Conservation (phyloP, 2,329 filamentous ascomycete genomes). For the Dendryphion nanum region DNA sequence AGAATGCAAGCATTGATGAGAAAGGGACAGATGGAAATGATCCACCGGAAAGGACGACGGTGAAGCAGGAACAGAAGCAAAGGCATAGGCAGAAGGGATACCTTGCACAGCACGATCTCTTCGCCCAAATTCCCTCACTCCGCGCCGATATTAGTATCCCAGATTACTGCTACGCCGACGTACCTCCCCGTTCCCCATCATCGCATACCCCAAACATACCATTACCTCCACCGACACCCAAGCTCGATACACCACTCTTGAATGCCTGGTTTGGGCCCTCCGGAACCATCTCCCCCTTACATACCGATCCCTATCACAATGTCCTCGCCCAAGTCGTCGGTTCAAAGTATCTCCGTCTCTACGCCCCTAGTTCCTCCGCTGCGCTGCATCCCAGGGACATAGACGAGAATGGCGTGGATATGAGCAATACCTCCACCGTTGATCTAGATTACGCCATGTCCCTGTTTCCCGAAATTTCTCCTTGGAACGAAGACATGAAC, state of each 20-base stretch:
- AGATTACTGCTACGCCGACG: conserved; percentile 77
- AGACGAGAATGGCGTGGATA: conserved; percentile 71
- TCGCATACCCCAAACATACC: conserved; percentile 13
- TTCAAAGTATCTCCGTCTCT: conserved; percentile 86
- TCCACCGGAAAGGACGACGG: no score
- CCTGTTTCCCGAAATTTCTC: conserved; percentile 39
- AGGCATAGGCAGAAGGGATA: conserved; percentile 61
- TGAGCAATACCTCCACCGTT: conserved; percentile 83
- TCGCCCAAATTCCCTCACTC: conserved; percentile 76
- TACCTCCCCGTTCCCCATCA: conserved; percentile 46
- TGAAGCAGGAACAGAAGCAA: not conserved
- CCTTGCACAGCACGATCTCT: conserved; percentile 87
- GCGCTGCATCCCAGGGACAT: conserved; percentile 61
- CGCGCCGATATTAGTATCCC: conserved; percentile 74
- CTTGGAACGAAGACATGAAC: conserved; percentile 10
- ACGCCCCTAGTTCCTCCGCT: conserved; percentile 63
- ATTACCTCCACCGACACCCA: conserved; percentile 6
- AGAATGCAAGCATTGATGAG: not conserved
- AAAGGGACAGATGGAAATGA: not conserved
- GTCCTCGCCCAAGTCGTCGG: conserved; percentile 87
- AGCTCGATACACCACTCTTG: conserved; percentile 60
- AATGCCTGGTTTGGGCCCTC: conserved; percentile 94
- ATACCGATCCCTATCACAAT: conserved; percentile 94
- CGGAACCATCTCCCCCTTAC: conserved; percentile 85
- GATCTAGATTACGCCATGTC: conserved; percentile 70